phyloP scores from a whole-genome alignment of 2,329 filamentous ascomycete species.

The Dothiorella sarmentorum region DNA sequence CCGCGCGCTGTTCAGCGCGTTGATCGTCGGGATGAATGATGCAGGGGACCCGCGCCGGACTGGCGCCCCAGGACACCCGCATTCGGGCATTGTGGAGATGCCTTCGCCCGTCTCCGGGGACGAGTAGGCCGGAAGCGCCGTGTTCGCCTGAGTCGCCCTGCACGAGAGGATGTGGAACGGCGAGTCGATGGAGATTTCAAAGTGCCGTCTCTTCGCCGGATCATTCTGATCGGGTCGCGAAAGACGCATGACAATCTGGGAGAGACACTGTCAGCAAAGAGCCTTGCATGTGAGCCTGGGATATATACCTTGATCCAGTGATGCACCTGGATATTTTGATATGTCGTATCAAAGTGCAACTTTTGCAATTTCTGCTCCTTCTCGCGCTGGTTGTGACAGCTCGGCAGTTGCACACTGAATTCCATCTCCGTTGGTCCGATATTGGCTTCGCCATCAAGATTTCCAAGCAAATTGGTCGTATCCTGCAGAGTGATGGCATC shows the following conservation, averaged over 20 bases:
- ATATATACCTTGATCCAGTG: conserved; percentile 85
- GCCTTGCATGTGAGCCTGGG: background rate
- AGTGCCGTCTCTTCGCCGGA: conserved; percentile 76
- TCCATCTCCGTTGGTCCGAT: conserved; percentile 92
- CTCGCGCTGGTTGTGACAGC: conserved; percentile 76
- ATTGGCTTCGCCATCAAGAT: conserved; percentile 71
- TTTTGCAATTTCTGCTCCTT: conserved; percentile 65
- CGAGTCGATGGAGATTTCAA: conserved; percentile 94
- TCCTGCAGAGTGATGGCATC: conserved; percentile 53
- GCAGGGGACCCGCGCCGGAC: conserved; percentile 47
- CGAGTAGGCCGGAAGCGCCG: conserved; percentile 76
- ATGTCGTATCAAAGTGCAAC: conserved; percentile 87
- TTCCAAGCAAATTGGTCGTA: conserved; percentile 71
- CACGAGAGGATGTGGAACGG: conserved; percentile 92
- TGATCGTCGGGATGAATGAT: conserved; percentile 54
- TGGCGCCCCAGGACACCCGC: conserved; percentile 66
- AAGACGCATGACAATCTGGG: conserved; percentile 86
- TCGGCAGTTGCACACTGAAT: conserved; percentile 87
- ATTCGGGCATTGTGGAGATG: conserved; percentile 46
- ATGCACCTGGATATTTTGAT: conserved; percentile 88
- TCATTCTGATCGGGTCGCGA: conserved; percentile 79
- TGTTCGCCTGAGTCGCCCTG: conserved; percentile 88
- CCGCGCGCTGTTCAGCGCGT: conserved; percentile 48
- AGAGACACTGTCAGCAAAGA: background rate
- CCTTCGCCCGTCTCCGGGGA: conserved; percentile 44